Percentiles rank a stretch among this genome's conserved stretches.
These are phyloP conservation scores for Yamadazyma epiphylla DNA, from an alignment of 1,139 yeast species.

Conservation along the genomic window DNA sequence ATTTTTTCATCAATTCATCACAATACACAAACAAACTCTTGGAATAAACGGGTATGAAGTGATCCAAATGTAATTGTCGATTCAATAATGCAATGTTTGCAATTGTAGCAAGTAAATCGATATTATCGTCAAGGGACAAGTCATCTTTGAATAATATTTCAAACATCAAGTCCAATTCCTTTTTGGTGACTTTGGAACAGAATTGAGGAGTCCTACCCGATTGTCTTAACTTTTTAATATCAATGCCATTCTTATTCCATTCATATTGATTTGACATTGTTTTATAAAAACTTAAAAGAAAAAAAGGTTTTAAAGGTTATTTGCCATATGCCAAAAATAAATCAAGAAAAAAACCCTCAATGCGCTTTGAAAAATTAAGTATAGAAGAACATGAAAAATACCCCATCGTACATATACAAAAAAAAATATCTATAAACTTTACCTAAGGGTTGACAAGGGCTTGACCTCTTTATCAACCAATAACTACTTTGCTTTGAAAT, in stretches of 20 bases:
- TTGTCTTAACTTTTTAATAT: slow-evolving; percentile 11
- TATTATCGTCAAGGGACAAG: slow-evolving; percentile 9
- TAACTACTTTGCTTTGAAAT: slow-evolving; percentile 14
- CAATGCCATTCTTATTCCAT: slow-evolving; percentile 1
- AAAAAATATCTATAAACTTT: too few relatives aligned
- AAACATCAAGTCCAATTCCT: slow-evolving; percentile 16
- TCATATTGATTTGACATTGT: too few relatives aligned
- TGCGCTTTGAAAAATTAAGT: too few relatives aligned
- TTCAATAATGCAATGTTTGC: slow-evolving; percentile 25
- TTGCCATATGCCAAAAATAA: too few relatives aligned
- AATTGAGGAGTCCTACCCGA: slow-evolving; percentile 18
- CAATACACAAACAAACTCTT: slow-evolving; percentile 13
- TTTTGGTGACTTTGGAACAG: slow-evolving; percentile 16
- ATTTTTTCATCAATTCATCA: slow-evolving; percentile 9
- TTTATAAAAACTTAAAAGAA: too few relatives aligned
- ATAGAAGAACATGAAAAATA: too few relatives aligned
- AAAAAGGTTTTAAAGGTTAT: too few relatives aligned
- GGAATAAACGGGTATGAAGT: slow-evolving; percentile 20
- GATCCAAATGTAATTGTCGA: slow-evolving; percentile 16
- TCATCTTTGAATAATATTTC: slow-evolving; percentile 8
- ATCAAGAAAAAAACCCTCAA: too few relatives aligned
- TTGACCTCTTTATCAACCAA: too few relatives aligned
- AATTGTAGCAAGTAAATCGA: slow-evolving; percentile 16
- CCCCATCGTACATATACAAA: too few relatives aligned
- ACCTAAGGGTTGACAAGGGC: too few relatives aligned